Base-by-base conservation (phyloP, 345 rosid species). In the Capsella bursapastoris region DNA sequence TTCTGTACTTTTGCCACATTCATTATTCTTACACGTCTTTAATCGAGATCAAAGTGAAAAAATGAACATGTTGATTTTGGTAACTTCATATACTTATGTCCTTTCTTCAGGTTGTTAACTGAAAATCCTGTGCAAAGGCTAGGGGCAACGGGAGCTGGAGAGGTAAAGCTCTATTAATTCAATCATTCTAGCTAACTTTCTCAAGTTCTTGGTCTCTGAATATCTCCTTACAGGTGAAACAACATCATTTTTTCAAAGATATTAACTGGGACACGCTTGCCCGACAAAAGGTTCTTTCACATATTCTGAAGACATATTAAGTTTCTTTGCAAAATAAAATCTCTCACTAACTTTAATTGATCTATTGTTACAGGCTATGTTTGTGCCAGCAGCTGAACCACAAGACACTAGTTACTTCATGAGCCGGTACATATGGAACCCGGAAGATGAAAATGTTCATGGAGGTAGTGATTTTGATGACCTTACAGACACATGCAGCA, bases 231-330 rank as follows among this genome's bases (percentile, higher is more conserved):
- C 83, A 95, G 99, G 97, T 92, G 81, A 92, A 92, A 84, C 79
- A 71, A 53, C 98, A 95, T 79, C 71, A 83, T 57, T 92, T 95
- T 77, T 92, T 95, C 79, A 86, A 82, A 84, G 83, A 95, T 81
- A 88, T 92, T 41, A 95, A 84, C 81, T 95, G 97, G 99, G 97
- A 87, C 76, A 92, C 99, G 3, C 91, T 95, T 49, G 90, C 99
- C 31, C 80, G 95, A 79, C 99, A 95, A 81, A 95, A 95, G 97
- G 98, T 92, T 57, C 34, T 14, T 47, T 29, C 7, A 22, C 56
- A 45, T 57, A 50, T 7, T 49, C 40, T 18, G 9, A 37, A 48
- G 37, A 57, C 51, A 38, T 22, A 37, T 14, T 14, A 45, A 35
- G 4, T 29, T 66, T 28, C 78, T n/a, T 40, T 0, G 14, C 38